Conservation (phyloP, 164 flowering plant species). For the Stephania cephalantha region DNA sequence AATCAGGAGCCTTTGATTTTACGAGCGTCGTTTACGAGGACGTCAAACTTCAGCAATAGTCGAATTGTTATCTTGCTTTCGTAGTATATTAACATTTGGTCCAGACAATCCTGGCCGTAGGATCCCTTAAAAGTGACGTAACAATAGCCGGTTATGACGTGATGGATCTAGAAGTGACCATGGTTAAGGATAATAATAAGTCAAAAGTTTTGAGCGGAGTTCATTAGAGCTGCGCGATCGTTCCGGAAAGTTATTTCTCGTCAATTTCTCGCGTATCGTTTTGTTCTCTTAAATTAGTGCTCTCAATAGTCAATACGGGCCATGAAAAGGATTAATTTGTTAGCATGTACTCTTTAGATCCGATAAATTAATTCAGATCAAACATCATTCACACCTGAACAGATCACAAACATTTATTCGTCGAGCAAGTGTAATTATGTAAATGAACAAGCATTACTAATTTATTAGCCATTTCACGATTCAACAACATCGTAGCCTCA, state of each 20-base stretch:
- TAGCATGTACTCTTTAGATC: no score
- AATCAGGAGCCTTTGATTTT: constrained; percentile 8
- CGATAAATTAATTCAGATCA: not conserved
- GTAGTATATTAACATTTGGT: not conserved
- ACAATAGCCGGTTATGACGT: not conserved
- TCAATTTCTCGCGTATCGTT: not conserved
- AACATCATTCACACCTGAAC: no score
- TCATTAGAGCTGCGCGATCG: not conserved
- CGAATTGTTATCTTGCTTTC: not conserved
- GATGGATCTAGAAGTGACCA: not conserved
- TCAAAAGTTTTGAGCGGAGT: constrained; percentile 6
- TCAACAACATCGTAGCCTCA: no score
- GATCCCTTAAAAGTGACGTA: not conserved
- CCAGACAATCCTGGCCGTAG: not conserved
- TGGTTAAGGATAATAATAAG: constrained; percentile 2
- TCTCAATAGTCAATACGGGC: no score
- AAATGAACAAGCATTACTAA: no score
- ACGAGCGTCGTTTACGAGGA: constrained; percentile 3
- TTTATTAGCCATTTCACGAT: not conserved
- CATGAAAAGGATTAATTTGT: no score
- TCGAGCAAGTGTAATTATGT: not conserved
- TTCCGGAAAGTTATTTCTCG: not conserved
- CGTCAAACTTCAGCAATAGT: not conserved
- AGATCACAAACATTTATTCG: not conserved
- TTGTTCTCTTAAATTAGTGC: not conserved